Evolutionary conservation across 1,284 basidiomycete genomes (phyloP).

Genomic region (Anthracocystis walkeri): DNA sequence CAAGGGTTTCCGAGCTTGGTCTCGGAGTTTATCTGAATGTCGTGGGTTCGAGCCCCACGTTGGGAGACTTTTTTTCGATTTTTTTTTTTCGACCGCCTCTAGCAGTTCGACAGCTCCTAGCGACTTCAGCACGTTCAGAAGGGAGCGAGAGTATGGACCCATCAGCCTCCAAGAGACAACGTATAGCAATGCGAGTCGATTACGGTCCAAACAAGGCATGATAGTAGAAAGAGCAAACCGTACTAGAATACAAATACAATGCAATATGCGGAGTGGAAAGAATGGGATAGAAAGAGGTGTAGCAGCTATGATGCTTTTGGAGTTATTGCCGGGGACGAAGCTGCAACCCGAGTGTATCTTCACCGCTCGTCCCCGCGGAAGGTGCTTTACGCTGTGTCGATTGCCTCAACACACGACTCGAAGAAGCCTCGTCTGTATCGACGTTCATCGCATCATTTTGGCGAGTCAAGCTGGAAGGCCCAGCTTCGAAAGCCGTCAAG

Average conservation of each 20-base stretch:
- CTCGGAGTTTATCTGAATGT: constrained; percentile 62
- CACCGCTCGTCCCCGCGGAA: constrained; percentile 1
- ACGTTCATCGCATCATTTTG: background rate
- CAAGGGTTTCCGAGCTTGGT: constrained; percentile 42
- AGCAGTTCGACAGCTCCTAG: too few relatives aligned
- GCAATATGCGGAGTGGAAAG: constrained; percentile 8
- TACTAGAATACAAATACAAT: constrained; percentile 17
- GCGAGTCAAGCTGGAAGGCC: background rate
- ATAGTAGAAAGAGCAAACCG: background rate
- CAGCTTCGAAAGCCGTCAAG: background rate
- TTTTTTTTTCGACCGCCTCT: background rate
- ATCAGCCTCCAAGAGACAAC: too few relatives aligned
- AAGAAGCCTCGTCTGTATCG: background rate
- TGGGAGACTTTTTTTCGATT: constrained; percentile 58
- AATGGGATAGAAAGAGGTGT: background rate
- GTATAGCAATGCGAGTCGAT: constrained; percentile 4
- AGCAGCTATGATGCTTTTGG: constrained; percentile 5
- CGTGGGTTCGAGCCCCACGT: constrained; percentile 69
- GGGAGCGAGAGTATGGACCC: too few relatives aligned
- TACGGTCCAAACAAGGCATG: background rate
- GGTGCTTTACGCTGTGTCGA: constrained; percentile 20
- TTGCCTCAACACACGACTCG: constrained; percentile 17
- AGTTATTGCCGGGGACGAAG: constrained; percentile 21
- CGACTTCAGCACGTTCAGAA: too few relatives aligned
- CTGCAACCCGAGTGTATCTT: constrained; percentile 22